Evolutionary conservation across 768 basidiomycete genomes (phyloP), one percentile per base, ranked within the genome.

Genomic region (Suillus discolor): DNA sequence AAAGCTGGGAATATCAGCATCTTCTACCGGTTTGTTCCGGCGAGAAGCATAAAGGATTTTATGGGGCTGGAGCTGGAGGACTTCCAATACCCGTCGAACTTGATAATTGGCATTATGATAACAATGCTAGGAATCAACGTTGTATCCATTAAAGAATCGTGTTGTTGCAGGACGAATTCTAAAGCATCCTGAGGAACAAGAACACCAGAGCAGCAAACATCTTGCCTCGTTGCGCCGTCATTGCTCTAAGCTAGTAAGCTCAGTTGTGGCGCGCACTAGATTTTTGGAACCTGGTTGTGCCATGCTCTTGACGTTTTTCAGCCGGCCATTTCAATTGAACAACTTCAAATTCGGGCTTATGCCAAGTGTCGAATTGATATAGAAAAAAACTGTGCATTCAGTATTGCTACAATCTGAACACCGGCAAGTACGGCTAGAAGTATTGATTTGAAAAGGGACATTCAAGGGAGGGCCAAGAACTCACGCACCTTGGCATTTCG

Each of bases 1-100:
- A 99, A 99, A 81, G 95, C 96, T 1, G 97, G 92, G 28, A 94
- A 92, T 68, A 87, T 93, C 67, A 82, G 78, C 59, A 86, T 91
- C 72, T 90, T 87, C 79, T 88, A 87, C 78, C 84, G 96, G 65
- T 94, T 95, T 78, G 87, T 97, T 66, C 89, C 89, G 65, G 89
- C 93, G 61, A 85, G 97, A 74, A 94, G 90, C 71, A 95, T 99
- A 84, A 99, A 99, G 84, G 97, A 91, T 75, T 98, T 99, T 72
- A 87, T 96, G 47, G 88, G 86, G 11, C 77, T 96, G 71, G 88
- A 92, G 11, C 77, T 96, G 71, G 88, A 92, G 69, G 87, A 90
- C 49, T 92, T 91, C 79, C 73, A 77, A 9, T 99, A 99, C 79
- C 95, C 96, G 25, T 94, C 91, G 45, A 99, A 99, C 79, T 71